Conservation (phyloP, 225 moss, liverwort and hornwort genomes). For the Sphagnum contortum region DNA sequence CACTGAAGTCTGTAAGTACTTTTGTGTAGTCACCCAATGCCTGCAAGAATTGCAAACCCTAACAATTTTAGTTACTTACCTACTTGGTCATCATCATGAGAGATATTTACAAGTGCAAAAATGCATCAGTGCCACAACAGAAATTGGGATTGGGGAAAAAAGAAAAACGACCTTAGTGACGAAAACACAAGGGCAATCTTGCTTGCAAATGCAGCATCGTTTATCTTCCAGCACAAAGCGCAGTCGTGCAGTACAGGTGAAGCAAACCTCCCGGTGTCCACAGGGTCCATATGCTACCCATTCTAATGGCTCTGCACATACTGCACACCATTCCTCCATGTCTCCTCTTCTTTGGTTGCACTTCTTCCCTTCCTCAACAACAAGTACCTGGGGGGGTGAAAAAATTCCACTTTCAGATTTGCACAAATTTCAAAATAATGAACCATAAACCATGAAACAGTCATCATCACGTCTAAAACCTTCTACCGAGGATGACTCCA, state of each 20-base stretch:
- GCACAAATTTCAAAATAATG: too few species aligned
- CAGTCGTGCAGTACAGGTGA: constrained; percentile 63
- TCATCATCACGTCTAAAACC: too few species aligned
- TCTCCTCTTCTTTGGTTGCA: background rate
- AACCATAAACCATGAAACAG: too few species aligned
- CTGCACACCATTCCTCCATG: constrained; percentile 96
- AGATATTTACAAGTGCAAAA: too few species aligned
- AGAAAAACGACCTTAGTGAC: constrained; percentile 45
- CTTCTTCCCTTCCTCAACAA: too few species aligned
- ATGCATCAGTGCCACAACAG: too few species aligned
- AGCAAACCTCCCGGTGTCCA: constrained; percentile 84
- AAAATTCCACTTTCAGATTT: too few species aligned
- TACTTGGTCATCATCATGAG: too few species aligned
- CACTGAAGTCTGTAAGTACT: constrained; percentile 63
- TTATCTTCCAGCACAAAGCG: constrained; percentile 77
- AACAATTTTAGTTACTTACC: background rate
- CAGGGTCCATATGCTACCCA: constrained; percentile 97
- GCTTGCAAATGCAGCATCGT: constrained; percentile 90
- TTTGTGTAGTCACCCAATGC: constrained; percentile 72
- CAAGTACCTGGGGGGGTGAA: too few species aligned
- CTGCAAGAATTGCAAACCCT: constrained; percentile 13
- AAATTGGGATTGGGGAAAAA: background rate
- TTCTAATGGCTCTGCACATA: constrained; percentile 80
- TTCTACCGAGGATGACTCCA: too few species aligned
- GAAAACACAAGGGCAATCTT: constrained; percentile 62